Base-by-base conservation (phyloP, 176 grass and related monocot genomes). In the Guadua angustifolia region DNA sequence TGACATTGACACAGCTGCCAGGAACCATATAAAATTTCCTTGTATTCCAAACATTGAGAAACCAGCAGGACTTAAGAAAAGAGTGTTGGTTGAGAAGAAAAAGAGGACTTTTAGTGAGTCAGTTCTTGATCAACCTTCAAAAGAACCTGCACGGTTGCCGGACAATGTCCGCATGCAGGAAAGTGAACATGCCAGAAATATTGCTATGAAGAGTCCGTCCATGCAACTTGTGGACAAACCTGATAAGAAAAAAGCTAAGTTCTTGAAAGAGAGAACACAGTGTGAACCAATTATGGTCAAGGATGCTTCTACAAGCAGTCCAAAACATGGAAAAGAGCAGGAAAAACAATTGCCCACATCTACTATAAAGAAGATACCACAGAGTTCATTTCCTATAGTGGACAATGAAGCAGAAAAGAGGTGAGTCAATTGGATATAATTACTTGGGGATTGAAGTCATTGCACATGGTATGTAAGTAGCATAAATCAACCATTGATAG, bases 311-410 rank as follows among this genome's bases (percentile, higher is more conserved):
- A 4, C 60, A 77, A 62, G 81, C 60, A 84, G 68, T 24, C 39
- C 52, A 84, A 83, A 82, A 42, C 46, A n/a, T 58, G 78, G 26
- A 50, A 84, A 85, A 73, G 58, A 82, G 53, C 71, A 76, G 71
- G 65, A 80, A 62, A 66, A 46, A 82, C 58, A 78, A 22, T 56
- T 74, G 39, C 53, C 85, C 24, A 56, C 38, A 56, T 85, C 69
- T 60, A 33, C 79, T 77, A 38, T 8, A 5, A 73, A 51, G 86
- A 87, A 79, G 60, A 65, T 86, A 52, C 49, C 79, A 13, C 40
- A 14, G 42, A 98, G 86, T 84, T 86, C 82, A 40, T 95, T 98
- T 94, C 92, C 95, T 24, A 46, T 0, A 56, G 92, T 91, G 76
- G 83, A 87, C 83, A 83, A 62, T 51, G 86, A 93, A 79, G 74